Evolutionary conservation across 768 basidiomycete genomes (phyloP).

Genomic region (Kwoniella heveanensis): DNA sequence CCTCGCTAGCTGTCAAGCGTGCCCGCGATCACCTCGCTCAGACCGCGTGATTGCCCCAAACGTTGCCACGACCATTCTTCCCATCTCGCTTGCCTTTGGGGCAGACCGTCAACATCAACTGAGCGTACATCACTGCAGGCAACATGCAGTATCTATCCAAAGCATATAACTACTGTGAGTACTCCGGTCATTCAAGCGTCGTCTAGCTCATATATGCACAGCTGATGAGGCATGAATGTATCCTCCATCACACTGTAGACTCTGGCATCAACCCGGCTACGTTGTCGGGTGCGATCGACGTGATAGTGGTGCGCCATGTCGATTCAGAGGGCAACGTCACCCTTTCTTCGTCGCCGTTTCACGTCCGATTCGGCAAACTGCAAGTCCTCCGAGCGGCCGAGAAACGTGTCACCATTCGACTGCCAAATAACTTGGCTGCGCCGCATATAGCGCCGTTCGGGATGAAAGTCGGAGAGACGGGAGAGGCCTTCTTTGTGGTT

Average conservation of each 20-base stretch:
- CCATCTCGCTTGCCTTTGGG: background rate
- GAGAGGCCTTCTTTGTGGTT: slow-evolving; percentile 98
- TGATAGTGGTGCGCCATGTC: slow-evolving; percentile 85
- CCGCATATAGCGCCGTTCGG: slow-evolving; percentile 70
- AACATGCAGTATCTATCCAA: slow-evolving; percentile 57
- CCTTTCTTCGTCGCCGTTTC: slow-evolving; percentile 89
- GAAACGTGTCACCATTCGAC: slow-evolving; percentile 87
- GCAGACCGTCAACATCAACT: background rate
- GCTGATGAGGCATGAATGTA: no score
- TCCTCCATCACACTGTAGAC: no score
- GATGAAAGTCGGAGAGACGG: slow-evolving; percentile 99
- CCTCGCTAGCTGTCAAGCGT: background rate
- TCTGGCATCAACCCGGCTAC: slow-evolving; percentile 85
- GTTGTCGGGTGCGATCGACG: slow-evolving; percentile 96
- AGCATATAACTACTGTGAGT: slow-evolving; percentile 57
- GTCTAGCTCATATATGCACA: no score
- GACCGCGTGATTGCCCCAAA: background rate
- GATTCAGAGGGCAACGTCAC: slow-evolving; percentile 57
- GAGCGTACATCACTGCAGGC: background rate
- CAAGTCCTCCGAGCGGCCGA: slow-evolving; percentile 90
- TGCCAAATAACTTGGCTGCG: slow-evolving; percentile 61
- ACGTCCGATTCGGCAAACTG: slow-evolving; percentile 96
- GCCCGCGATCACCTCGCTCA: background rate
- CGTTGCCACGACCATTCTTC: background rate
- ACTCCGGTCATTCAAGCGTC: background rate